Evolutionary conservation across 2,329 filamentous ascomycete genomes (phyloP).

Genomic region (Scopulariopsis brevicaulis): DNA sequence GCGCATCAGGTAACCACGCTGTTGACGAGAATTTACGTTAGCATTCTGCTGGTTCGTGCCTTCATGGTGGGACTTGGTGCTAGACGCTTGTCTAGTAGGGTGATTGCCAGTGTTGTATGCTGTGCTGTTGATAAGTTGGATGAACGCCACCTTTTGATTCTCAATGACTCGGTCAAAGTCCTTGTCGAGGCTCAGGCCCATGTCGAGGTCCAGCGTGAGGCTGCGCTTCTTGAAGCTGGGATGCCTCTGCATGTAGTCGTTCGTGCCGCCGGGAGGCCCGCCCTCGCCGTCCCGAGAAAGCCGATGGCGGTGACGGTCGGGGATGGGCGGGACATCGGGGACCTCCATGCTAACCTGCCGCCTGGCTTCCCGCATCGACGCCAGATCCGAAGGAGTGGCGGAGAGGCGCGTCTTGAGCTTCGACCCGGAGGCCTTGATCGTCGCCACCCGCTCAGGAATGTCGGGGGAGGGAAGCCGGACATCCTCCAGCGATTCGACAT

Average conservation of each 20-base stretch:
- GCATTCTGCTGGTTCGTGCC: conserved; percentile 26
- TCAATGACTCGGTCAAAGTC: conserved; percentile 95
- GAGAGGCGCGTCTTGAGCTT: conserved; percentile 84
- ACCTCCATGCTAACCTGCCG: conserved; percentile 73
- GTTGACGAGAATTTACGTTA: conserved; percentile 53
- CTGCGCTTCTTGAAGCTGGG: conserved; percentile 73
- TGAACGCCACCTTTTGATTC: conserved; percentile 79
- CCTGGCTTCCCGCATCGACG: conserved; percentile 76
- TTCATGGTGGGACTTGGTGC: conserved; percentile 7
- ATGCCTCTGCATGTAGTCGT: conserved; percentile 45
- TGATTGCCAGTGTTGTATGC: conserved; percentile 13
- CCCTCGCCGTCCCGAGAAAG: conserved; percentile 34
- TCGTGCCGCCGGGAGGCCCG: conserved; percentile 20
- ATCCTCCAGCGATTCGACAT: conserved; percentile 23
- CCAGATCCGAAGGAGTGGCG: conserved; percentile 72
- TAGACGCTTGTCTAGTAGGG: conserved; percentile 34
- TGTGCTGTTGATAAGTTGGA: conserved; percentile 11
- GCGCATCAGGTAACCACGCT: conserved; percentile 97
- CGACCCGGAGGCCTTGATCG: conserved; percentile 78
- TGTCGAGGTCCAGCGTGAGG: conserved; percentile 69
- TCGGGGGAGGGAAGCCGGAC: conserved; percentile 42
- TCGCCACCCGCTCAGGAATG: conserved; percentile 74
- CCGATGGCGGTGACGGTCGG: conserved; percentile 46
- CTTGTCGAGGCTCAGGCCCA: conserved; percentile 76
- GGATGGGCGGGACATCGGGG: conserved; percentile 42